A percentile compares a stretch with the other conserved stretches of the same genome.
Conservation (phyloP, 305 asterid genomes). For the Fraxinus ornus region DNA sequence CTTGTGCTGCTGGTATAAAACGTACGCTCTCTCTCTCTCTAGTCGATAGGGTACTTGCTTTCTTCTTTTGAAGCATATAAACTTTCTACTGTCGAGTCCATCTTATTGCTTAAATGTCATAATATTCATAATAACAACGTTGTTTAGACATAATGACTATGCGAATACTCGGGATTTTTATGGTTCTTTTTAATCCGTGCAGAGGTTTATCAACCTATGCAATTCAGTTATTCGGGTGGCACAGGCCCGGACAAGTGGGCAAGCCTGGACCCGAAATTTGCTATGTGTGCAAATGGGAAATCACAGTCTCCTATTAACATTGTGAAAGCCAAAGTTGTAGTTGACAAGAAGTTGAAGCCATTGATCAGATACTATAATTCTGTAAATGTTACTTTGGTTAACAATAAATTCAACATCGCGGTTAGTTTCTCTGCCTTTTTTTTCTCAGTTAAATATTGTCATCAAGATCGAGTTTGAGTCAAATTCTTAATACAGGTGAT, state of each 20-base stretch:
- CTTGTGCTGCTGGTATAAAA: conserved; percentile 15
- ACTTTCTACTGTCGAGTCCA: neutral
- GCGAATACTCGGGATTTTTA: neutral
- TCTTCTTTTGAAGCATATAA: neutral
- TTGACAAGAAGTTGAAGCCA: conserved; percentile 59
- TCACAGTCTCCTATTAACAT: conserved; percentile 74
- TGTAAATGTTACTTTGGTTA: conserved; percentile 61
- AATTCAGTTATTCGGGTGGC: conserved; percentile 64
- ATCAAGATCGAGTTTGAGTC: neutral
- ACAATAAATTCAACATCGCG: conserved; percentile 77
- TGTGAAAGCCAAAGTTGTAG: conserved; percentile 30
- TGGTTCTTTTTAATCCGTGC: neutral
- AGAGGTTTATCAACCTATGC: conserved; percentile 32
- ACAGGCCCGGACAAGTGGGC: conserved; percentile 84
- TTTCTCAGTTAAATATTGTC: neutral
- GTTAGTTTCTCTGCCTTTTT: conserved; percentile 34
- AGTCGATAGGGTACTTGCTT: neutral
- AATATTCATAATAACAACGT: neutral
- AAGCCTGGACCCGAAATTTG: conserved; percentile 61
- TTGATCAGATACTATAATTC: conserved; percentile 46
- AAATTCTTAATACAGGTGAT: conserved; percentile 46
- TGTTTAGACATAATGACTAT: neutral
- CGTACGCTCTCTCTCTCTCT: conserved; percentile 26
- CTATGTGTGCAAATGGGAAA: conserved; percentile 60
- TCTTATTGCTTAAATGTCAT: neutral